Base-by-base conservation (phyloP, 495 filamentous ascomycete genomes). In the Penicillium egyptiacum region DNA sequence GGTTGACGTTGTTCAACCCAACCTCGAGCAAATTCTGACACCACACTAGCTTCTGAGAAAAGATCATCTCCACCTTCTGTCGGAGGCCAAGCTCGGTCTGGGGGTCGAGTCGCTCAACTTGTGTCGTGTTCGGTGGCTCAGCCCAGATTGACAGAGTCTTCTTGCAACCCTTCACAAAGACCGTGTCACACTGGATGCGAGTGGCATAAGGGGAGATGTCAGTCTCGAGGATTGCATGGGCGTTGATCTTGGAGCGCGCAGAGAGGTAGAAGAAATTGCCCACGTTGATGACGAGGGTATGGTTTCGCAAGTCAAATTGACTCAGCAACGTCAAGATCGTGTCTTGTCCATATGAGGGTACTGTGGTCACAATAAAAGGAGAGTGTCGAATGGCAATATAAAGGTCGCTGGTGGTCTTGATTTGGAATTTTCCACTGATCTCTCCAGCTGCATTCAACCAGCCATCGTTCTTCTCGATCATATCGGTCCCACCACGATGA, bases 221-320 rank as follows among this genome's bases (percentile, higher is more conserved):
- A 44, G 60, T 62, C 46, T 62, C 60, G 35, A 62, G 55, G 46
- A 62, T 55, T 17, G 50, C 46, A 17, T 58, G 35, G 45, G 55
- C 50, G 26, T 62, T 62, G 60, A 58, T 46, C 26, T 58, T 62
- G 50, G 58, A 56, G 41, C 60, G 60, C 11, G 60, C 55, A 19
- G 60, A 45, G 35, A 62, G 55, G 51, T 58, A 62, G 60, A 62
- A 62, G 55, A 62, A 62, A 51, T 62, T 62, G 37, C 60, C 60
- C n/a, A 62, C 60, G 30, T 62, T 62, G 45, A 62, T 55, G 26
- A 62, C 55, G 28, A 62, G 55, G 30, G 55, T 58, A 50, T 62
- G 60, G 8, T 58, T 58, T 14, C 40, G 50, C 10, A 62, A 39
- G 40, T 62, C 55, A 23, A 54, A 58, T 23, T 54, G 60, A 45